Base-by-base conservation (phyloP, 495 filamentous ascomycete genomes). In the Penicillium arizonense region DNA sequence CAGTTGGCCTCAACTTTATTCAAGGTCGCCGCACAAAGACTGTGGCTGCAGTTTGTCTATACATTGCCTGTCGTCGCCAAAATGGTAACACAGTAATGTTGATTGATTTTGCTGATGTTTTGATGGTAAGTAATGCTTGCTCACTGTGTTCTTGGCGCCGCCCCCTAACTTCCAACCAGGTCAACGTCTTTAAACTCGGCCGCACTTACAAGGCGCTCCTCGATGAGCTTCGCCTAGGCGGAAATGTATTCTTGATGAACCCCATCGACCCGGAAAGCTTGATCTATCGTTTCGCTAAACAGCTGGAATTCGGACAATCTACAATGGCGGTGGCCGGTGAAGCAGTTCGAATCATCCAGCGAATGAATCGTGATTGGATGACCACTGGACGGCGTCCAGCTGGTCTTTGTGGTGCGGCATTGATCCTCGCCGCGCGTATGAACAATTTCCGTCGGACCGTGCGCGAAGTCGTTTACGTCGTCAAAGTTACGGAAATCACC, bases 351-450 rank as follows among this genome's bases (percentile, higher is more conserved):
- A 87, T 98, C 44, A 84, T 95, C 28, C 83, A 89, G 63, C 86
- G 94, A 38, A 97, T 98, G 94, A 87, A 88, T 44, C 80, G 87
- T 23, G 94, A 98, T 69, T 97, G 93, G 89, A 97, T 98, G 82
- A 86, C 89, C 8, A 86, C 87, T 42, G 94, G 94, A 59, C 90
- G 94, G 62, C 84, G 91, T 37, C 95, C 95, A 39, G 90, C 94
- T 23, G 94, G 95, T 62, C 84, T 97, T 39, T 96, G 91, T 70
- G 95, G 94, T 52, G 95, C 94, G 9, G 91, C 91, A 52, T 79
- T 98, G 50, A 89, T 98, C 56, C 83, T 98, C 56, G 95, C 94
- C 18, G 91, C 94, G 9, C 87, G 95, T 30, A 96, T 96, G 85
- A 95, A 96, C 76, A 97, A 97, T 68, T 97, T 93, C 67, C 86